Base-by-base conservation (phyloP, 2,329 filamentous ascomycete genomes). In the Trichoderma citrinoviride region DNA sequence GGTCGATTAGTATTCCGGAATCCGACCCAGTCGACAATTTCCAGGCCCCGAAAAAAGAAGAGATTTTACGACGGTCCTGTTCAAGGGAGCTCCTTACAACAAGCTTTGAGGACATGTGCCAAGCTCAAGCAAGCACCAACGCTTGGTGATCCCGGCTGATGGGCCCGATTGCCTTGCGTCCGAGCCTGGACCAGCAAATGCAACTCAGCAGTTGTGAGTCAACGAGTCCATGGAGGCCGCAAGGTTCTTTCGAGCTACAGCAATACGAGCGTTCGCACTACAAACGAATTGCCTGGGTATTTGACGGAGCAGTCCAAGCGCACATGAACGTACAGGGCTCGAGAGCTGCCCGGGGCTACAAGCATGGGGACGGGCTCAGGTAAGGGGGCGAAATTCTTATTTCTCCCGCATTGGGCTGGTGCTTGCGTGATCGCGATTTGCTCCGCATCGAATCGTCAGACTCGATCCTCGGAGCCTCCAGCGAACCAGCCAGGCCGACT, bases 401-500 rank as follows among this genome's bases (percentile, higher is more conserved):
- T 53, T 52, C 12, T 17, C 53, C 15, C 15, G 33, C 33, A 33
- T 52, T 33, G 19, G 40, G 17, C 60, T 46, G 19, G 49, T 29
- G 40, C 49, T 46, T 27, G 41, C 33, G 33, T 53, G 47, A 62
- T 62, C 60, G 60, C 60, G 49, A 62, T 62, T 62, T 33, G 49
- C 60, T 62, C 60, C 60, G 49, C 60, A 62, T 62, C 49, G 60
- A 62, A 62, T 62, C 60, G 60, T 37, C 33, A 54, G 47, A 50
- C 52, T 55, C 49, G 60, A 62, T 62, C 49, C 25, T 62, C 40
- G 37, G 46, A 62, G 49, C 56, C 56, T 47, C 33, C 44, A 49
- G 6, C n/a, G 7, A 44, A 25, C 8, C 43, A 47, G 43, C 33
- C 55, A 29, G 33, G 43, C 14, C n/a, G 23, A 8, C 44, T 33